Evolutionary conservation across 345 rosid species (phyloP).

Genomic region (Acer negundo): DNA sequence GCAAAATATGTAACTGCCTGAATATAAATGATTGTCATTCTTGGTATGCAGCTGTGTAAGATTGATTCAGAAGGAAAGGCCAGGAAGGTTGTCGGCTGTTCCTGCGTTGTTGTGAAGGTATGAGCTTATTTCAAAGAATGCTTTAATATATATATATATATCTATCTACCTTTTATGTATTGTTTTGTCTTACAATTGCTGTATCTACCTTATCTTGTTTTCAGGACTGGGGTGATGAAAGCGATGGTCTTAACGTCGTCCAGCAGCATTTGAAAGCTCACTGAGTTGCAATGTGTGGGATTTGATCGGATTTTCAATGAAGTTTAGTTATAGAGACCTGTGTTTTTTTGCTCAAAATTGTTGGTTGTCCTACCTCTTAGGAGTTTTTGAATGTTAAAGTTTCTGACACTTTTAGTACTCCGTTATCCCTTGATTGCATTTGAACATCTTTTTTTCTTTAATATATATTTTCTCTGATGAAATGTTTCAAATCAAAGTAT

Average conservation of each 20-base stretch:
- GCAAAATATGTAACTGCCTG: background rate
- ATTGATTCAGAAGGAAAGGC: slow-evolving; percentile 89
- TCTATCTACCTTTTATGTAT: background rate
- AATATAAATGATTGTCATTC: background rate
- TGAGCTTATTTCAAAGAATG: background rate
- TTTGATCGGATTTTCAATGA: background rate
- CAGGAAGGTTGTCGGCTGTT: slow-evolving; percentile 86
- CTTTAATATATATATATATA: background rate
- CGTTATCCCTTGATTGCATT: slow-evolving; percentile 3
- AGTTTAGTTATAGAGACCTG: background rate
- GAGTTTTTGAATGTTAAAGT: slow-evolving; percentile 14
- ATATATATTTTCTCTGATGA: background rate
- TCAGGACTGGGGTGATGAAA: slow-evolving; percentile 72
- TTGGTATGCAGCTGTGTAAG: slow-evolving; percentile 64
- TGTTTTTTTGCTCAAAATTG: background rate
- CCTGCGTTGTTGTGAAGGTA: slow-evolving; percentile 86
- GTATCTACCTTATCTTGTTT: background rate
- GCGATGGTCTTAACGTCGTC: slow-evolving; percentile 50
- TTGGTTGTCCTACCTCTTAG: background rate
- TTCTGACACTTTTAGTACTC: background rate
- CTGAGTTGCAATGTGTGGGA: slow-evolving; percentile 20
- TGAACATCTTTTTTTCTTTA: background rate
- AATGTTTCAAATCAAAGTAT: background rate
- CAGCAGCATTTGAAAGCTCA: slow-evolving; percentile 53
- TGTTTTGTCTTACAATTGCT: background rate